Evolutionary conservation across 1,284 basidiomycete species (phyloP).

Genomic region (Tetrapyrgos nigripes): DNA sequence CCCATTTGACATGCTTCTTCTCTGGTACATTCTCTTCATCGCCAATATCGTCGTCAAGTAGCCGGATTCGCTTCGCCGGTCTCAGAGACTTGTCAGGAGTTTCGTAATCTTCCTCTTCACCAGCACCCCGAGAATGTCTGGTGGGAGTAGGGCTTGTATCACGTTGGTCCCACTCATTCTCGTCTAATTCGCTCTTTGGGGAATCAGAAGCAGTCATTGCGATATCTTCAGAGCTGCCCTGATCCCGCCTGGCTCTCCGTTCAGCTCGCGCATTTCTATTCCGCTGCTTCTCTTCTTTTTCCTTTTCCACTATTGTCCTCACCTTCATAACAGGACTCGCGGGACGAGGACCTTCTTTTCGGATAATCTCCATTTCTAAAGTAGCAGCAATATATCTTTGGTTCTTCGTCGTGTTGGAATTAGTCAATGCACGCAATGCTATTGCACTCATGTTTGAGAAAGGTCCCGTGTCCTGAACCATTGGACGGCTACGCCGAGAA

Average conservation of each 20-base stretch:
- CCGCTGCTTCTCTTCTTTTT: slow-evolving; percentile 61
- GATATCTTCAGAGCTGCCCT: slow-evolving; percentile 29
- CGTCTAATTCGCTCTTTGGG: slow-evolving; percentile 17
- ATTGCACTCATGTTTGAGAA: slow-evolving; percentile 70
- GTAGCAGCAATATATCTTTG: slow-evolving; percentile 65
- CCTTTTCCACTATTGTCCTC: slow-evolving; percentile 72
- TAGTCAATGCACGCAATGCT: slow-evolving; percentile 72
- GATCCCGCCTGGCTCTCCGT: slow-evolving; percentile 59
- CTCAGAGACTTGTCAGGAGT: slow-evolving; percentile 49
- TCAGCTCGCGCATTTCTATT: slow-evolving; percentile 72
- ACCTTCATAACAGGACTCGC: slow-evolving; percentile 82
- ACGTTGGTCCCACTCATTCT: slow-evolving; percentile 25
- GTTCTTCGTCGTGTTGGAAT: slow-evolving; percentile 72
- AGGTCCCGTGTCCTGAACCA: slow-evolving; percentile 45
- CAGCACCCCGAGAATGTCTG: slow-evolving; percentile 67
- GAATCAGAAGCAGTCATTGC: slow-evolving; percentile 37
- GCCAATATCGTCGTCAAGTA: slow-evolving; percentile 39
- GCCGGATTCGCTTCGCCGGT: slow-evolving; percentile 46
- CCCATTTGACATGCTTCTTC: slow-evolving; percentile 79
- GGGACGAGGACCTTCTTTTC: slow-evolving; percentile 74
- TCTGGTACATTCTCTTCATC: slow-evolving; percentile 40
- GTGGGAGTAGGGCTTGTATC: slow-evolving; percentile 20
- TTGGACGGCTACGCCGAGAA: slow-evolving; percentile 23
- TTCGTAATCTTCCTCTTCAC: slow-evolving; percentile 84
- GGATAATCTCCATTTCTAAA: slow-evolving; percentile 71